Evolutionary conservation across 1,139 yeast species (phyloP), one percentile per base, ranked within the genome.

Genomic region (Hemisphaericaspora xylofermentans): DNA sequence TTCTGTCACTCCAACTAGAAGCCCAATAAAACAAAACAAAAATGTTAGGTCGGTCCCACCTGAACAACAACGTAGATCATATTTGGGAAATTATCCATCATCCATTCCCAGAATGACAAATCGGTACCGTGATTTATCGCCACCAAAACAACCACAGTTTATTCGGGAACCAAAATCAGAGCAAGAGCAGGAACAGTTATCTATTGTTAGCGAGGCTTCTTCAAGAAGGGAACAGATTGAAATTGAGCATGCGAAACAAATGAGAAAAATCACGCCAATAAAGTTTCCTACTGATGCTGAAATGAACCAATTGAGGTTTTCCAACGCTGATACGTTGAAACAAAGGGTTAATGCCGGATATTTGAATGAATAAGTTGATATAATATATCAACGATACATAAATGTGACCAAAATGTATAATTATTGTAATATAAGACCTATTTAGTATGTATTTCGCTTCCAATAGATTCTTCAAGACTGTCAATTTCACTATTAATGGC

Each of bases 211-310:
- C 34, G 63, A 55, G 29, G 45, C 43, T 3, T 4, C 25, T 12
- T 18, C 25, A 12, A n/a, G 21, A 13, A 2, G 31, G 31, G 18
- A n/a, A 19, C 34, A n/a, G 13, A 12, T 12, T n/a, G 25, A 31
- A 1, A 60, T 71, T 13, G 72, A 63, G 27, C 69, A 64, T 4
- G 77, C 77, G 1, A 71, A 71, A 46, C 51, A 53, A 31, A 48
- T 68, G 35, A 53, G 68, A 35, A 53, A 60, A 36, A 71, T 71
- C 28, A 64, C 66, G 6, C 77, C 77, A 1, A 68, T 71, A 7
- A 54, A 59, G 41, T 58, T 71, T 21, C 76, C 76, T 1, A 56
- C 59, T 1, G 64, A 61, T 9, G 65, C 58, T 17, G 62, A 59
- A n/a, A 35, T 46, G 19, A 46, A 46, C 21, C 62, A 61, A 33